Base-by-base conservation (phyloP, 2,329 filamentous ascomycete species). In the Arthroderma sp. region DNA sequence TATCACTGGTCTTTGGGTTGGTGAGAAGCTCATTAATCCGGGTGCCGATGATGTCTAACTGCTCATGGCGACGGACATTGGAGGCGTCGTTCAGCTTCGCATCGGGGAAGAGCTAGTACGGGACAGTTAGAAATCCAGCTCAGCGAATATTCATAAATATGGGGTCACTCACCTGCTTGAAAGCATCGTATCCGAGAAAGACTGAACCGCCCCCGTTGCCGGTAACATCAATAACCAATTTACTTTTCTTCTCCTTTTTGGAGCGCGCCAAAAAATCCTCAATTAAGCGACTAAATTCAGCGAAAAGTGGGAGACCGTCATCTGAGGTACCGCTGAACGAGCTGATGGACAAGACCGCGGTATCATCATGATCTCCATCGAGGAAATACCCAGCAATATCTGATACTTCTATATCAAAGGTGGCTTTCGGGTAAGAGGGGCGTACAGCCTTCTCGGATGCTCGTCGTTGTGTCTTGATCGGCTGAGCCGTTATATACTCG, bases 171-270 rank as follows among this genome's bases (percentile, higher is more conserved):
- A 52, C 49, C 49, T 75, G 69, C 31, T 67, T 66, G 54, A 79
- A 79, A 0, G 71, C 52, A 37, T 72, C 68, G 38, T 66, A 67
- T 1, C 68, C 71, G 5, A 68, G 63, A 5, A 63, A 52, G 9
- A 75, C 55, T 38, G 60, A 59, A 1, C 80, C 80, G 34, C 80
- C 80, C 0, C 65, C 66, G 50, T 84, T 85, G 2, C 64, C 68
- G 3, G 73, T 70, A 5, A 83, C 55, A 50, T 84, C 81, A 47
- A 84, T 73, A 29, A 84, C 67, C 4, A 84, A 64, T 56, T 75
- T 78, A n/a, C 65, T 74, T 55, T 78, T 78, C 2, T 68, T 66
- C 1, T 63, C 62, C 1, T 57, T 50, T 36, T 68, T 66, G 8
- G 68, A 68, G 36, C 64, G 60, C 0, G 64, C 59, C 10, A 80